phyloP scores from a whole-genome alignment of 225 moss, liverwort and hornwort genomes.

The Neckera pumila region DNA sequence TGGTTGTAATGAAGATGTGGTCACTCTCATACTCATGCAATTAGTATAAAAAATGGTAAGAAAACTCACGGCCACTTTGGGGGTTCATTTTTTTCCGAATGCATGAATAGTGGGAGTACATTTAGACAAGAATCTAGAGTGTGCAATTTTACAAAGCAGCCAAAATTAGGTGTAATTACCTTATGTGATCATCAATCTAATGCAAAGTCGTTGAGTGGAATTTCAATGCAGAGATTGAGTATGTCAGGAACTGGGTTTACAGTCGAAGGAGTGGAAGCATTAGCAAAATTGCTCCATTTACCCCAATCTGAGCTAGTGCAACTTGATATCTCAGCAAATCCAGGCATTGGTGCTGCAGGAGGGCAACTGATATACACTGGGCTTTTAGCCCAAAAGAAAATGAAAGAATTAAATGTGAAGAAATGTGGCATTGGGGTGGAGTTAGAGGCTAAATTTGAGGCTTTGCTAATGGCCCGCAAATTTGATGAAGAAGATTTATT shows the following conservation, averaged over 20 bases:
- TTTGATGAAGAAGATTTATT: conserved; percentile 38
- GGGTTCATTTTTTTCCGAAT: no score
- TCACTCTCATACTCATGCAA: no score
- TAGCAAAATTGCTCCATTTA: conserved; percentile 33
- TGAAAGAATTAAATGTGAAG: conserved; percentile 29
- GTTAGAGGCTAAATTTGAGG: conserved; percentile 29
- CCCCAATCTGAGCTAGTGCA: conserved; percentile 26
- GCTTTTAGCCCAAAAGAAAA: conserved; percentile 26
- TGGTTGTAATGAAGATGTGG: no score
- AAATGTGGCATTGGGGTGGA: conserved; percentile 20
- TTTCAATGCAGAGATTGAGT: conserved; percentile 26
- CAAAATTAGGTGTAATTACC: no score
- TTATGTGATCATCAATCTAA: neutral
- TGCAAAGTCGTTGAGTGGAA: neutral
- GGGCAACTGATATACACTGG: conserved; percentile 23
- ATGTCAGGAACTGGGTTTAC: conserved; percentile 26
- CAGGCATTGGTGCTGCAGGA: conserved; percentile 3
- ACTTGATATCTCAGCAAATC: conserved; percentile 40
- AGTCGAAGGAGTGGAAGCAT: neutral
- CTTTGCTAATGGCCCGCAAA: conserved; percentile 23
- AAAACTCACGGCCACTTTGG: no score
- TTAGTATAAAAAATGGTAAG: no score
- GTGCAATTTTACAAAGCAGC: no score
- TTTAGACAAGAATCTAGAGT: no score
- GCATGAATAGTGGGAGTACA: no score